phyloP scores from a whole-genome alignment of 305 asterid species.

The Stenogyne calaminthoides region DNA sequence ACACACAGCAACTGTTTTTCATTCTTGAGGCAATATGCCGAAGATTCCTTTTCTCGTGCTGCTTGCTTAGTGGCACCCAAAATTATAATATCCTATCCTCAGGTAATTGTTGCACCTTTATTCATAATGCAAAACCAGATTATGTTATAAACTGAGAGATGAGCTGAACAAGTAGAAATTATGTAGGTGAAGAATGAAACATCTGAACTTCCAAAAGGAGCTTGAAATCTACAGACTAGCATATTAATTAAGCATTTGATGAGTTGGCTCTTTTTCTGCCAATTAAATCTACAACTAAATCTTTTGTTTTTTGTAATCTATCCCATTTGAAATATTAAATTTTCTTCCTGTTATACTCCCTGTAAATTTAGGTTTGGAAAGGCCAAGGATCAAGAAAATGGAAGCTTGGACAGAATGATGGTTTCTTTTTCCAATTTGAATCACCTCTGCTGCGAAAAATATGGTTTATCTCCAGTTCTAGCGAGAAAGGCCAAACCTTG shows the following conservation, averaged over 20 bases:
- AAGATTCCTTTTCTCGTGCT: conserved; percentile 76
- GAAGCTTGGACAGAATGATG: conserved; percentile 96
- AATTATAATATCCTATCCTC: conserved; percentile 85
- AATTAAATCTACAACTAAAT: not conserved
- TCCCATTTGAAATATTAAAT: not conserved
- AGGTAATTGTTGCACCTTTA: conserved; percentile 51
- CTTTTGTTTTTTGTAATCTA: not conserved
- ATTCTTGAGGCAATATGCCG: conserved; percentile 91
- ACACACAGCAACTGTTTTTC: conserved; percentile 78
- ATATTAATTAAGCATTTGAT: conserved; percentile 5
- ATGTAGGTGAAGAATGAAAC: no score
- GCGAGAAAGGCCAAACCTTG: conserved; percentile 76
- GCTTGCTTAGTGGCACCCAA: conserved; percentile 86
- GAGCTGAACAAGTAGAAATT: conserved; percentile 12
- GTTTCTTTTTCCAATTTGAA: conserved; percentile 92
- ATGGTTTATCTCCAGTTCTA: conserved; percentile 88
- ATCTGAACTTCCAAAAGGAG: not conserved
- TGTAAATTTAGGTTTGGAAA: conserved; percentile 80
- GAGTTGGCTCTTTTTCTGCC: not conserved
- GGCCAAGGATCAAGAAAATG: conserved; percentile 98
- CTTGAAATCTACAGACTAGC: not conserved
- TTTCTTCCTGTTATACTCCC: conserved; percentile 13
- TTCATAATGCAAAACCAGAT: not conserved
- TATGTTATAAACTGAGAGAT: not conserved
- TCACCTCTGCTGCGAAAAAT: conserved; percentile 65